Base-by-base conservation (phyloP, 139 green algal species). In the Coelastrella sp. region DNA sequence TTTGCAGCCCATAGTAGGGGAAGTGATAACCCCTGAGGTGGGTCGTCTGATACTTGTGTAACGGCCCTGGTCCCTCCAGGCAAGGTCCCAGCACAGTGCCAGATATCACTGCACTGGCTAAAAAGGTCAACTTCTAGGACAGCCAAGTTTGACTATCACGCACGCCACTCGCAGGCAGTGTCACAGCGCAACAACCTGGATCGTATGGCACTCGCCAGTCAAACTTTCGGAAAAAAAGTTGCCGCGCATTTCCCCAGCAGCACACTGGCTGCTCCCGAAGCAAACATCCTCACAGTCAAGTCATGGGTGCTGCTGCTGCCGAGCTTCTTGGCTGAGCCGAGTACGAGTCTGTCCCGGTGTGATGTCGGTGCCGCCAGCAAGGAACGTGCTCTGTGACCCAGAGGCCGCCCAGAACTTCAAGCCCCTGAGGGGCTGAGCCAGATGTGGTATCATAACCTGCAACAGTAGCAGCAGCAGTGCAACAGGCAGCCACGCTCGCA, bases 181-280 rank as follows among this genome's bases (percentile, higher is more conserved):
- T 8, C 61, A 11, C 61, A 68, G 61, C 61, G 61, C 61, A 68
- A 11, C 61, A 17, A 17, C 61, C 11, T 8, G 61, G 61, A 68
- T 68, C 61, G 61, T 68, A n/a, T n/a, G n/a, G n/a, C n/a, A n/a
- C n/a, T n/a, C n/a, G n/a, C n/a, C n/a, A n/a, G n/a, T n/a, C n/a
- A n/a, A n/a, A n/a, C n/a, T n/a, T n/a, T n/a, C n/a, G n/a, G n/a
- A n/a, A 17, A 93, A 35, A 3, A 93, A 24, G 63, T 75, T 86
- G 56, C 90, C 59, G n/a, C 91, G 89, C 89, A 94, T 92, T 11
- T 88, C 88, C 0, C 93, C 92, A 93, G 7, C 91, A 94, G 93
- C 74, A 93, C 19, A 9, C 60, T 84, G 7, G 84, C 86, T 6
- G 82, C 90, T 6, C 61, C 86, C 27, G 68, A 84, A 11, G 88